Evolutionary conservation across 345 rosid species (phyloP).

Genomic region (Geranium brycei): DNA sequence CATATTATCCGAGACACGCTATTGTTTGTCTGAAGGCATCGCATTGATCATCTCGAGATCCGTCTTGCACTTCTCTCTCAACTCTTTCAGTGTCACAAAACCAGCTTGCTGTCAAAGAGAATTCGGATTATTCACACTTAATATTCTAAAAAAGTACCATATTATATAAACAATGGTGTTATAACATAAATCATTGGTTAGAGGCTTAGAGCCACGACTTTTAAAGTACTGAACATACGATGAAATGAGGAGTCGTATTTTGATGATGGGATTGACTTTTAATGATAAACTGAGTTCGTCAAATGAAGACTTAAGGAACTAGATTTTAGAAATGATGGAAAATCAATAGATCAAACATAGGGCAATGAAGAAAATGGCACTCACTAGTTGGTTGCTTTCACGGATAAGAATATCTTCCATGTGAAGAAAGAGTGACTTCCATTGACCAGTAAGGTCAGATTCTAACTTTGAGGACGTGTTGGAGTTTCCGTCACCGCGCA

Average conservation of each 20-base stretch:
- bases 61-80: constrained; percentile 63
- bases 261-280: too few relatives aligned
- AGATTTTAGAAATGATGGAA: neutral
- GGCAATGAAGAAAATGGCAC: constrained; percentile 13
- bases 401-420: constrained; percentile 53
- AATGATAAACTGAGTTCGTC: neutral
- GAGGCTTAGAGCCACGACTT: too few relatives aligned
- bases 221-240: too few relatives aligned
- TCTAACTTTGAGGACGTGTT: constrained; percentile 36
- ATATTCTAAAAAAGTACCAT: too few relatives aligned
- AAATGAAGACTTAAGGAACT: neutral
- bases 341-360: neutral
- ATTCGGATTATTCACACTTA: constrained; percentile 5
- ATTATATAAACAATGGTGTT: too few relatives aligned
- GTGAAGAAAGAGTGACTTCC: constrained; percentile 74
- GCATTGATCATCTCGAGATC: constrained; percentile 45
- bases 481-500: constrained; percentile 23
- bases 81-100: constrained; percentile 36
- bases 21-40: constrained; percentile 28
- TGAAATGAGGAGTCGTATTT: too few relatives aligned
- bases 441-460: constrained; percentile 46
- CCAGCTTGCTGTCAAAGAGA: constrained; percentile 39
- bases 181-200: too few relatives aligned
- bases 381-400: constrained; percentile 71
- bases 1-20: constrained; percentile 1